phyloP scores from a whole-genome alignment of 2,329 filamentous ascomycete genomes.

The Knufia fluminis region DNA sequence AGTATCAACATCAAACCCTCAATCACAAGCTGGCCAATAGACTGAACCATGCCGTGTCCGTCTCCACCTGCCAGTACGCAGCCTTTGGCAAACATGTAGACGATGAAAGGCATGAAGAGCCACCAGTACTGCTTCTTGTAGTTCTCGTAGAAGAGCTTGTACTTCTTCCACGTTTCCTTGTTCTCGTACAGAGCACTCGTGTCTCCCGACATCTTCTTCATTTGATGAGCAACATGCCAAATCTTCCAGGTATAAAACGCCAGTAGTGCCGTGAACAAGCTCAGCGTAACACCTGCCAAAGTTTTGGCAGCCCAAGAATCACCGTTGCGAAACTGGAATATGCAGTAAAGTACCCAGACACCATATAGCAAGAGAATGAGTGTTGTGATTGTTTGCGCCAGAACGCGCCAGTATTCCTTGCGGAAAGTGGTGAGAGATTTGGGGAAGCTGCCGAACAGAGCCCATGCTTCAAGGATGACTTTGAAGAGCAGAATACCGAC shows the following conservation, averaged over 20 bases:
- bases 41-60: constrained; percentile 75
- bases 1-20: constrained; percentile 71
- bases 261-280: constrained; percentile 70
- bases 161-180: constrained; percentile 86
- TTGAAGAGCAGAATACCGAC: constrained; percentile 85
- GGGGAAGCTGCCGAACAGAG: constrained; percentile 80
- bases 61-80: constrained; percentile 75
- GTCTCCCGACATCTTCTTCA: constrained; percentile 69
- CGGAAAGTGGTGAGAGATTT: constrained; percentile 72
- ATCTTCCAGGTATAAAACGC: constrained; percentile 78
- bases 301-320: constrained; percentile 89
- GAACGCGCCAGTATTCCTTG: constrained; percentile 90
- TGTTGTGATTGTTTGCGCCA: constrained; percentile 80
- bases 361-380: constrained; percentile 88
- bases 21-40: constrained; percentile 67
- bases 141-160: constrained; percentile 93
- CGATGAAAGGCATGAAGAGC: constrained; percentile 80
- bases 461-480: constrained; percentile 82
- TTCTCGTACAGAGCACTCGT: constrained; percentile 68
- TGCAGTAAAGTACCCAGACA: constrained; percentile 88
- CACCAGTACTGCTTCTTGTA: constrained; percentile 96
- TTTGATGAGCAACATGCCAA: constrained; percentile 61
- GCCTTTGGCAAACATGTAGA: constrained; percentile 87
- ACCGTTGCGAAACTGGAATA: constrained; percentile 87
- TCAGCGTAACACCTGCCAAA: constrained; percentile 73